A percentile compares a stretch with the other conserved stretches of the same genome.
phyloP scores from a whole-genome alignment of 2,329 filamentous ascomycete species.

The Blastomyces percursus region DNA sequence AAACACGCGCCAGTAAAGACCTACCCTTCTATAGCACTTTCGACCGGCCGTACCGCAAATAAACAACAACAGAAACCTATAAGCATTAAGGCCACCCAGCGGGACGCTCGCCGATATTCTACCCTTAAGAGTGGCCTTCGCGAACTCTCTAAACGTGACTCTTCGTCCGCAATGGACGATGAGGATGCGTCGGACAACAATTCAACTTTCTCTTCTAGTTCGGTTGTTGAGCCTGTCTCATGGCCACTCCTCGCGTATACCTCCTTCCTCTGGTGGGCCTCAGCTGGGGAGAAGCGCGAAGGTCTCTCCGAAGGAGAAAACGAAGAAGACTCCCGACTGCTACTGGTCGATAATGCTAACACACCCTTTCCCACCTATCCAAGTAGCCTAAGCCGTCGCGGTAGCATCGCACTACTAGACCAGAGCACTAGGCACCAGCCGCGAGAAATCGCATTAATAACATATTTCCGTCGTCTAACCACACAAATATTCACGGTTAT shows the following conservation, averaged over 20 bases:
- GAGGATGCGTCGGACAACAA: conserved; percentile 30
- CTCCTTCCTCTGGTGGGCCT: conserved; percentile 58
- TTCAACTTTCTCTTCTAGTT: conserved; percentile 34
- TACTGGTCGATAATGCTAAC: conserved; percentile 27
- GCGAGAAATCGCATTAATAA: conserved; percentile 38
- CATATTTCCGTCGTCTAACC: conserved; percentile 41
- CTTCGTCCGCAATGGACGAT: conserved; percentile 15
- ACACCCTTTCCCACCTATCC: conserved; percentile 19
- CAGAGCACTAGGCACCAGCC: conserved; percentile 22
- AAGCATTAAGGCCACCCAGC: conserved; percentile 69
- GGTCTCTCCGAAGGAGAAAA: conserved; percentile 45
- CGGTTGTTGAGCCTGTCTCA: conserved; percentile 45
- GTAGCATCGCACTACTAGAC: conserved; percentile 21
- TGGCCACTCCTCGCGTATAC: conserved; percentile 52
- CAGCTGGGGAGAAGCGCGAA: conserved; percentile 49
- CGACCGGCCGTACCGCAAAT: conserved; percentile 43
- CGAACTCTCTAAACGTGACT: conserved; percentile 19
- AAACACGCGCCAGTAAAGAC: conserved; percentile 48
- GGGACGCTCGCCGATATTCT: conserved; percentile 72
- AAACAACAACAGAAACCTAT: conserved; percentile 20
- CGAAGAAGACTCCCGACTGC: conserved; percentile 35
- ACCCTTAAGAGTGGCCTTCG: conserved; percentile 54
- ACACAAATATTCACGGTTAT: conserved; percentile 37
- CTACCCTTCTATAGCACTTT: conserved; percentile 59
- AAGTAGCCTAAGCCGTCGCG: conserved; percentile 18